These are phyloP conservation scores for Aspergillus quadrilineatus DNA, from an alignment of 2,329 filamentous ascomycete species.

Conservation along the genomic window DNA sequence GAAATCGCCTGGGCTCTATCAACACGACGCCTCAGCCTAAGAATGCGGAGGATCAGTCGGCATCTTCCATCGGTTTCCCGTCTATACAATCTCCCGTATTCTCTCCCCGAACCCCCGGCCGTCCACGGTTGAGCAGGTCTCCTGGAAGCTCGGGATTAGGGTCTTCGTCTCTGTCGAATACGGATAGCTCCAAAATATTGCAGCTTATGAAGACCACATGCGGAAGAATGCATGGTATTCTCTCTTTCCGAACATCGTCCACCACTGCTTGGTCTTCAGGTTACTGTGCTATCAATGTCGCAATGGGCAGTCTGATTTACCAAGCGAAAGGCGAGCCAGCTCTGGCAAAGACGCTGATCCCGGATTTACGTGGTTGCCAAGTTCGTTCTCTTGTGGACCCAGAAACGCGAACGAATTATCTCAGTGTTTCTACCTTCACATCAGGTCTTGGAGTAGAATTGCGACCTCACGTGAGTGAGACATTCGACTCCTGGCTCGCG, in stretches of 20 bases:
- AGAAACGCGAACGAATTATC: conserved; percentile 46
- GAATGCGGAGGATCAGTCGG: conserved; percentile 38
- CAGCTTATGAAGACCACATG: conserved; percentile 54
- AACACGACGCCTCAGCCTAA: conserved; percentile 39
- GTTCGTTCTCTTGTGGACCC: conserved; percentile 50
- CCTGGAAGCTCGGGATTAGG: conserved; percentile 28
- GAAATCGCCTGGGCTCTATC: conserved; percentile 42
- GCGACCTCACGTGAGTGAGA: conserved; percentile 50
- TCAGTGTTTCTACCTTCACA: conserved; percentile 50
- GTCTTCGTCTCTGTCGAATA: conserved; percentile 40
- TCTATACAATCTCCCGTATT: conserved; percentile 47
- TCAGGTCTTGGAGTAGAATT: conserved; percentile 50
- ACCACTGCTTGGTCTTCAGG: conserved; percentile 49
- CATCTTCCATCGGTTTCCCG: conserved; percentile 48
- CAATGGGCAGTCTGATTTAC: conserved; percentile 51
- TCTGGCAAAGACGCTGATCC: conserved; percentile 49
- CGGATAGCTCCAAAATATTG: conserved; percentile 49
- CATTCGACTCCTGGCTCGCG: conserved; percentile 53
- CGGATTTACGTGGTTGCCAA: conserved; percentile 51
- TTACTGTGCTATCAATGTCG: conserved; percentile 54
- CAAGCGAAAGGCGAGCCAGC: conserved; percentile 52
- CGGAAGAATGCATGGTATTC: conserved; percentile 53
- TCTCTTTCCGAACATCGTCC: conserved; percentile 49
- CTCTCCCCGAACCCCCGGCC: conserved; percentile 31
- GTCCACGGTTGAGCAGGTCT: conserved; percentile 37